phyloP scores from a whole-genome alignment of 805 yeast species.

The Myxozyma lipomycoides region DNA sequence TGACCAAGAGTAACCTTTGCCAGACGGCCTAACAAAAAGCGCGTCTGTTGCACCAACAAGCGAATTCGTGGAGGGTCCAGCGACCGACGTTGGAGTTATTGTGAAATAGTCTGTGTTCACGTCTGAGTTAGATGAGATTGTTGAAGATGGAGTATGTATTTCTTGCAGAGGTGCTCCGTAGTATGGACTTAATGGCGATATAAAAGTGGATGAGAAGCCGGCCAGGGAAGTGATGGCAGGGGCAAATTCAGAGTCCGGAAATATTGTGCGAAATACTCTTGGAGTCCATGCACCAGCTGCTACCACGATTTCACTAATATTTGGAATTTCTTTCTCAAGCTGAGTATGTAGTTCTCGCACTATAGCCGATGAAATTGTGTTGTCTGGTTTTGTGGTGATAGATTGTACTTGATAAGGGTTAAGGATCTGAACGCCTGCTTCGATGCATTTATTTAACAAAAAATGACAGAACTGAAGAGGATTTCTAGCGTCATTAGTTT shows the following conservation, averaged over 20 bases:
- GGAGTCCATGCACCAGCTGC: conserved; percentile 30
- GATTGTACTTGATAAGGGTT: conserved; percentile 20
- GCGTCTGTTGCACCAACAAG: conserved; percentile 4
- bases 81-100: background rate
- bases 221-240: conserved; percentile 24
- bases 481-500: conserved; percentile 4
- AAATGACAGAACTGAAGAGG: conserved; percentile 25
- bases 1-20: conserved; percentile 17
- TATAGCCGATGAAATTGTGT: conserved; percentile 11
- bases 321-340: background rate
- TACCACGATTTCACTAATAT: conserved; percentile 18
- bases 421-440: conserved; percentile 20
- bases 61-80: background rate
- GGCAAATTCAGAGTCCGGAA: conserved; percentile 19
- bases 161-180: background rate
- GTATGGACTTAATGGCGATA: conserved; percentile 7
- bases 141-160: background rate
- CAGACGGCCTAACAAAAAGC: conserved; percentile 19
- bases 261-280: conserved; percentile 13
- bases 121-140: background rate
- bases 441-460: conserved; percentile 15
- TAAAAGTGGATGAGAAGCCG: conserved; percentile 20
- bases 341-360: conserved; percentile 13
- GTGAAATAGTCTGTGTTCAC: background rate
- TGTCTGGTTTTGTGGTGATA: background rate